Conservation (phyloP, 352 stramenopile species). For the Phytophthora pistaciae region DNA sequence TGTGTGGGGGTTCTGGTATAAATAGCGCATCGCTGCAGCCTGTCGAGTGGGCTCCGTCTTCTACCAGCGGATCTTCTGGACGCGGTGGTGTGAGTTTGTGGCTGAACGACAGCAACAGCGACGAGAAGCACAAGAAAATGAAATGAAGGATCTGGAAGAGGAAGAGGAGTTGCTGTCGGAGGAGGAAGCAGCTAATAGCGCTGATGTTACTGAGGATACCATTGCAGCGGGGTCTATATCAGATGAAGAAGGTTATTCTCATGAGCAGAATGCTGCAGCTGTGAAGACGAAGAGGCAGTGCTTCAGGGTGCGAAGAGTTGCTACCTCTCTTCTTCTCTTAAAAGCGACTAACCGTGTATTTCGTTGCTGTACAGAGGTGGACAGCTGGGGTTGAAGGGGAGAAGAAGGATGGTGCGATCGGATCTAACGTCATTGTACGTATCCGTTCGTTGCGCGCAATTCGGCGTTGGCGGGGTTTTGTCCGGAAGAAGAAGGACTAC, state of each 20-base stretch:
- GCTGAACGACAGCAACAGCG: conserved; percentile 1
- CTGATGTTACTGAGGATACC: neutral
- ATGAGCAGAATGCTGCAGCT: neutral
- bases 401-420: neutral
- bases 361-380: conserved; percentile 17
- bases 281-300: conserved; percentile 7
- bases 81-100: conserved; percentile 39
- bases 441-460: conserved; percentile 22
- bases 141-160: neutral
- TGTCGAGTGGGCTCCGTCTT: conserved; percentile 57
- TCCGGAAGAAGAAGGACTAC: conserved; percentile 22
- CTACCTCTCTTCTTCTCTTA: neutral
- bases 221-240: neutral
- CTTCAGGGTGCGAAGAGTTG: conserved; percentile 21
- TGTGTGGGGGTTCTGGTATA: neutral
- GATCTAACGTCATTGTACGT: neutral
- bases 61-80: conserved; percentile 47
- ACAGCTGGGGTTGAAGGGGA: neutral
- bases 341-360: neutral
- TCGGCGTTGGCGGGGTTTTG: conserved; percentile 26
- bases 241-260: conserved; percentile 9
- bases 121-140: neutral
- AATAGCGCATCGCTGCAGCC: conserved; percentile 47
- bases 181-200: neutral
- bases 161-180: neutral